These are phyloP conservation scores for Arthromyces matolae DNA, from an alignment of 768 basidiomycete species.

Conservation along the genomic window DNA sequence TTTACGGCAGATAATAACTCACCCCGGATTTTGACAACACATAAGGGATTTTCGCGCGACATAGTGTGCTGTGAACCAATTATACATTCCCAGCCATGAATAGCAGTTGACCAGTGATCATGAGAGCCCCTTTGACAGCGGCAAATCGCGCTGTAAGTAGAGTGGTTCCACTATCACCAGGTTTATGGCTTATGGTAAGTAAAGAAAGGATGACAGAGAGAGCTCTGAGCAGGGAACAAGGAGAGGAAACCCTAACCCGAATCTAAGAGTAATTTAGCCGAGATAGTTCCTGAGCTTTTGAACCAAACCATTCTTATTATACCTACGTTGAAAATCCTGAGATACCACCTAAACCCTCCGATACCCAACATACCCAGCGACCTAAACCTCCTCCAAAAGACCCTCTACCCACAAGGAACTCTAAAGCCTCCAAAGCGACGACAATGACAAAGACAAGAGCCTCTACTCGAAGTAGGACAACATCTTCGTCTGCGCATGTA, in stretches of 20 bases:
- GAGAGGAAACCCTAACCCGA: slow-evolving; percentile 10
- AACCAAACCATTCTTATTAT: slow-evolving; percentile 2
- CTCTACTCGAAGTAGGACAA: slow-evolving; percentile 19
- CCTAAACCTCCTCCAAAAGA: background rate
- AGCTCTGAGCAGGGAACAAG: too few species aligned
- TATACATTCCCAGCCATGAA: too few species aligned
- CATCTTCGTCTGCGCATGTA: slow-evolving; percentile 21
- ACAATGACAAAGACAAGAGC: slow-evolving; percentile 5
- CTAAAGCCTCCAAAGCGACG: slow-evolving; percentile 1
- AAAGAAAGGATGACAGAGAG: too few species aligned
- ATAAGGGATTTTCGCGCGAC: too few species aligned
- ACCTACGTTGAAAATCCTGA: background rate
- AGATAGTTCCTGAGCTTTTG: background rate
- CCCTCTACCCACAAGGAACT: slow-evolving; percentile 1
- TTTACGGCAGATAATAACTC: too few species aligned
- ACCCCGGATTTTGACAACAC: too few species aligned
- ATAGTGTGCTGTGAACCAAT: too few species aligned
- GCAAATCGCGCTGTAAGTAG: too few species aligned
- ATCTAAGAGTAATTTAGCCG: slow-evolving; percentile 1
- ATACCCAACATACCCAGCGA: background rate
- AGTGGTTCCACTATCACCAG: too few species aligned
- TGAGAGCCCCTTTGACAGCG: too few species aligned
- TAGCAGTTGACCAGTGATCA: too few species aligned
- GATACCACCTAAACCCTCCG: background rate
- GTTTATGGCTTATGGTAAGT: too few species aligned